These are phyloP conservation scores for Rhododendron griersonianum DNA, from an alignment of 148 eudicot species.

Conservation along the genomic window DNA sequence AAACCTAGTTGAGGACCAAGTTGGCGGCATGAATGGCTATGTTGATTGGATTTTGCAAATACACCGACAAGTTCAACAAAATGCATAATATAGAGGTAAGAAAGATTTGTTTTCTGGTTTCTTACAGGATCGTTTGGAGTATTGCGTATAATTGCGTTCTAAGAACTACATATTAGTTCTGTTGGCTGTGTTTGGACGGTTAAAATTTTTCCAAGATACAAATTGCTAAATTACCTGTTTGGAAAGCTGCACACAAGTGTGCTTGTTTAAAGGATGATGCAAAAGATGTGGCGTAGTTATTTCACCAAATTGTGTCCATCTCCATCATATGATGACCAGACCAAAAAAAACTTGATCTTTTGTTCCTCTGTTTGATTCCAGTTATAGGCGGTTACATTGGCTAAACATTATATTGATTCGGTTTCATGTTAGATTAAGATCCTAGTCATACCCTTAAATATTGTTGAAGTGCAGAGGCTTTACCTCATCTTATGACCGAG, in stretches of 20 bases:
- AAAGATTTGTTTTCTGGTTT: conserved; percentile 1
- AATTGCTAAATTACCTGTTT: background rate
- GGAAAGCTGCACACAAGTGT: background rate
- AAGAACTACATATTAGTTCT: background rate
- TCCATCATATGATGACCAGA: background rate
- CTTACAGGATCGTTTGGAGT: background rate
- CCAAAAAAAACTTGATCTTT: background rate
- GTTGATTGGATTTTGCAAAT: conserved; percentile 77
- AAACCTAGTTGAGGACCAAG: conserved; percentile 86
- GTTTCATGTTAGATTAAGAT: background rate
- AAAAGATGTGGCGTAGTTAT: background rate
- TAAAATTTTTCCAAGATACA: background rate
- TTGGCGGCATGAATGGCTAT: conserved; percentile 72
- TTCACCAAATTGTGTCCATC: background rate
- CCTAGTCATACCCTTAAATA: background rate
- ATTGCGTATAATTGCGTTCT: background rate
- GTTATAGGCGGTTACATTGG: background rate
- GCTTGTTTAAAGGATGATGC: background rate
- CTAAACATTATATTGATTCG: background rate
- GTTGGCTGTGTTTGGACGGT: background rate
- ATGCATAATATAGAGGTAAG: conserved; percentile 53
- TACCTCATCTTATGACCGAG: background rate
- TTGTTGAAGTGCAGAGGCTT: background rate
- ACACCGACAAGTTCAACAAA: conserved; percentile 81
- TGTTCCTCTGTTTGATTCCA: background rate